phyloP scores from a whole-genome alignment of 176 grass and related monocot species.

The barley (Hordeum vulgare) region MorexV3_pseudomolecules_assembly NC_058520.1:570354438-570354937 shows the following conservation, averaged over 20 bases:
- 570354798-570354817: background rate
- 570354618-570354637: background rate
- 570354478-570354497: background rate
- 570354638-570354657: background rate
- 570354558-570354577: background rate
- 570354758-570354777: background rate
- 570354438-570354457: background rate
- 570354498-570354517: background rate
- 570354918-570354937: background rate
- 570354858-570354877: background rate
- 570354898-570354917: background rate
- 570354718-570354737: background rate
- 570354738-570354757: background rate
- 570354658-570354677: background rate
- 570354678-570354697: background rate
- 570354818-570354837: background rate
- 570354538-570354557: conserved; percentile 19
- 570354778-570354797: background rate
- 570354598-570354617: background rate
- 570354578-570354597: background rate
- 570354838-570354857: background rate
- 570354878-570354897: background rate
- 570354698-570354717: background rate
- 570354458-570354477: background rate
- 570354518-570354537: conserved; percentile 13